These are phyloP conservation scores for Gnomoniopsis sp. DNA, from an alignment of 2,329 filamentous ascomycete species.

Conservation along the genomic window DNA sequence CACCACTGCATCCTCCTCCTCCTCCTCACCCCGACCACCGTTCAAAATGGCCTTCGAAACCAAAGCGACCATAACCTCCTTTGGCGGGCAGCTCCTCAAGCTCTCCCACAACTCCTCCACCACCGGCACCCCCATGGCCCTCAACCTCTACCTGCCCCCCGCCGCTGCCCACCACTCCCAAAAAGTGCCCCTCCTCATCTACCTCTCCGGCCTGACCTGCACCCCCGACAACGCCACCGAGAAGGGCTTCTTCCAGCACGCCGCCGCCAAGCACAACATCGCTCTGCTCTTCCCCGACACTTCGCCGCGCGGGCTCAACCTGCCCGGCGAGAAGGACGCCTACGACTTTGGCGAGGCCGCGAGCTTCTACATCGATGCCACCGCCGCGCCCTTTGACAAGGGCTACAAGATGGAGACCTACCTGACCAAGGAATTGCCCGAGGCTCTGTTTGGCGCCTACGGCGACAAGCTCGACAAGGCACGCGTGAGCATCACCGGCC, in stretches of 20 bases:
- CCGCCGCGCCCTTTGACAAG: constrained; percentile 65
- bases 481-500: constrained; percentile 81
- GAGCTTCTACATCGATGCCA: constrained; percentile 92
- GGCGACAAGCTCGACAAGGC: constrained; percentile 62
- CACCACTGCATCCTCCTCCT: neutral
- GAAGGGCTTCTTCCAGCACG: constrained; percentile 87
- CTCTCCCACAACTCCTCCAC: constrained; percentile 77
- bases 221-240: constrained; percentile 82
- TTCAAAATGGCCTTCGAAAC: constrained; percentile 80
- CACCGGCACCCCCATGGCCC: constrained; percentile 83
- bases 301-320: constrained; percentile 77
- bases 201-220: constrained; percentile 91
- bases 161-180: constrained; percentile 50
- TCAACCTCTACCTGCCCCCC: constrained; percentile 88
- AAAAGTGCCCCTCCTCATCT: constrained; percentile 83
- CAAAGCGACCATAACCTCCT: constrained; percentile 83
- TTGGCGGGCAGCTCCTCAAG: constrained; percentile 93
- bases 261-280: constrained; percentile 75
- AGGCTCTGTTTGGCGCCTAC: constrained; percentile 69
- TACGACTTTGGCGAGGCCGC: constrained; percentile 93
- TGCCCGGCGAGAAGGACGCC: constrained; percentile 78
- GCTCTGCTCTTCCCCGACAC: constrained; percentile 96
- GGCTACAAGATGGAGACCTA: constrained; percentile 97
- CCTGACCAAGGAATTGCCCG: constrained; percentile 82
- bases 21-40: neutral